Conservation (phyloP, 2,329 filamentous ascomycete genomes). For the Cladosporium sp. region DNA sequence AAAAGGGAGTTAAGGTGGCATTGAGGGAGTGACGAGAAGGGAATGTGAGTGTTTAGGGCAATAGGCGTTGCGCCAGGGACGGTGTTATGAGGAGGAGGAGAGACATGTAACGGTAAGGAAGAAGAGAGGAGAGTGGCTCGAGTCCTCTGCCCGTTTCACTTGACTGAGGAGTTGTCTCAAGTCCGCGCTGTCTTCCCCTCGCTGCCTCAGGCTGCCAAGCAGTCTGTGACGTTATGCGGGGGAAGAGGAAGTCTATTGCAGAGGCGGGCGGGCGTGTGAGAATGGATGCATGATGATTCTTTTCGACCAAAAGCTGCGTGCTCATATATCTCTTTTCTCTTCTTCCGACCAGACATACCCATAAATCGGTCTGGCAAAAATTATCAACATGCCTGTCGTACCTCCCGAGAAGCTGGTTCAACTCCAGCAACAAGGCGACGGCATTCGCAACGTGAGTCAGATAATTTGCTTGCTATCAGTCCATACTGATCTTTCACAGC, state of each 20-base stretch:
- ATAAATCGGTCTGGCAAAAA: too few relatives aligned
- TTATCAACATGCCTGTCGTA: slow-evolving; percentile 73
- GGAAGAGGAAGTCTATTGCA: too few relatives aligned
- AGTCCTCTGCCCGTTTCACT: too few relatives aligned
- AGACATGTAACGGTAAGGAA: not conserved
- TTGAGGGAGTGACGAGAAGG: not conserved
- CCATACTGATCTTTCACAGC: not conserved
- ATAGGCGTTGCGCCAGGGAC: not conserved
- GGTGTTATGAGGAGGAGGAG: not conserved
- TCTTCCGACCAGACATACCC: too few relatives aligned
- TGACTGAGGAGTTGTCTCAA: too few relatives aligned
- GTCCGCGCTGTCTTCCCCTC: too few relatives aligned
- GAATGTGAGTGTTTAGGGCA: not conserved
- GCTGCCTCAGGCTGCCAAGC: too few relatives aligned
- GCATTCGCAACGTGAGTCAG: slow-evolving; percentile 85
- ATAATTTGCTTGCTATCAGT: not conserved
- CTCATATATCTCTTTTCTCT: too few relatives aligned
- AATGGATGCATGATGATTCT: too few relatives aligned
- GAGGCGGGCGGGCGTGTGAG: too few relatives aligned
- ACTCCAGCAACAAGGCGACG: slow-evolving; percentile 80
- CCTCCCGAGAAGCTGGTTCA: slow-evolving; percentile 83
- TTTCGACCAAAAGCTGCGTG: too few relatives aligned
- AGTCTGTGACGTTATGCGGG: too few relatives aligned
- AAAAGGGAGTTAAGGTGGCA: not conserved
- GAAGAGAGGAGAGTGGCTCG: not conserved